phyloP scores from a whole-genome alignment of 768 basidiomycete genomes.

The Stropharia rugosoannulata region DNA sequence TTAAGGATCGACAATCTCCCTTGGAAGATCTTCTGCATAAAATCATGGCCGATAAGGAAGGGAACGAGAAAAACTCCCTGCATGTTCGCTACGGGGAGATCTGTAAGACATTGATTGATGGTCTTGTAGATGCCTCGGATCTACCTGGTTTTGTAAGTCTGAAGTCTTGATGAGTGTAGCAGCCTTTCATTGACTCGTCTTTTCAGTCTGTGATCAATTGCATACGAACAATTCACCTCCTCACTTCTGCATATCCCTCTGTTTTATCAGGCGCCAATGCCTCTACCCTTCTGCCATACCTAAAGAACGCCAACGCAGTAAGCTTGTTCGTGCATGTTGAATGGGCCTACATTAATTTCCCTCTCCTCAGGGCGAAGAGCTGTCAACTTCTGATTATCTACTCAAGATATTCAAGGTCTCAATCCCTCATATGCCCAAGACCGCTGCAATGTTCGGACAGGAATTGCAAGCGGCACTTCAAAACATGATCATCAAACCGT shows the following conservation, averaged over 20 bases:
- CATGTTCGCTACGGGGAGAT: conserved; percentile 77
- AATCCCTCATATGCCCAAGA: conserved; percentile 88
- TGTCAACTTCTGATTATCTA: conserved; percentile 80
- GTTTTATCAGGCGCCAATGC: conserved; percentile 85
- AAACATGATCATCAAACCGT: conserved; percentile 91
- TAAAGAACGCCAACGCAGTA: conserved; percentile 81
- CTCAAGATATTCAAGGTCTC: conserved; percentile 85
- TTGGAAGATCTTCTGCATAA: conserved; percentile 84
- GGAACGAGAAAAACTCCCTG: conserved; percentile 48
- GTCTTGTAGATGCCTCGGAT: conserved; percentile 83
- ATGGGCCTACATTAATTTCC: neutral
- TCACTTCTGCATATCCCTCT: conserved; percentile 79
- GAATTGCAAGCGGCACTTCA: conserved; percentile 81
- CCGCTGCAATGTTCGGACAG: conserved; percentile 82
- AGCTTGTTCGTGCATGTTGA: conserved; percentile 16
- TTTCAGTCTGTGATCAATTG: conserved; percentile 78
- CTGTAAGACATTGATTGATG: conserved; percentile 83
- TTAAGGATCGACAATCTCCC: conserved; percentile 80
- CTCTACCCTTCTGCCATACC: conserved; percentile 83
- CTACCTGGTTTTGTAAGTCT: conserved; percentile 69
- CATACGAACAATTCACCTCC: conserved; percentile 80
- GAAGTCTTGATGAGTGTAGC: neutral
- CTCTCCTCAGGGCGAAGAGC: conserved; percentile 68
- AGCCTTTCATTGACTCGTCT: conserved; percentile 2
- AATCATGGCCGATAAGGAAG: conserved; percentile 75